phyloP scores from a whole-genome alignment of 2,329 filamentous ascomycete species.

The Thelonectria blattea region DNA sequence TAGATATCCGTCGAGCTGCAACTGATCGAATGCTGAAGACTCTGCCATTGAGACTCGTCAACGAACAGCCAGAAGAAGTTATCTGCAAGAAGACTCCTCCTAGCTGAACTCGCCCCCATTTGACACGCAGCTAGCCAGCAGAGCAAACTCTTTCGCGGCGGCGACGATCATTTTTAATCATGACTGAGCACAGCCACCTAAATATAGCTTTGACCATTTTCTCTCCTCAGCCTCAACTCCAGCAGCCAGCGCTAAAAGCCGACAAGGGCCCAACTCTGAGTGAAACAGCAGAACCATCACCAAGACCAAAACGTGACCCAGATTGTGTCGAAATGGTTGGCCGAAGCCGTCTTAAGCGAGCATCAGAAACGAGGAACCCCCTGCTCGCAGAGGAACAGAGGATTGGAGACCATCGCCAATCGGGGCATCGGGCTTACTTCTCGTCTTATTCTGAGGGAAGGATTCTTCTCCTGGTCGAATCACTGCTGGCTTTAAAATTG shows the following conservation, averaged over 20 bases:
- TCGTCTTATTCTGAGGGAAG: background rate
- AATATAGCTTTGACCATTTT: conserved; percentile 1
- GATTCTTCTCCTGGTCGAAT: background rate
- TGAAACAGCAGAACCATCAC: background rate
- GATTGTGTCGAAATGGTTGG: background rate
- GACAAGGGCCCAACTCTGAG: background rate
- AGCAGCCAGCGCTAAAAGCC: background rate
- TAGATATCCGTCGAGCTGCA: no score
- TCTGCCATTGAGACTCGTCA: no score
- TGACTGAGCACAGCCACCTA: background rate
- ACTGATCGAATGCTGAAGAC: no score
- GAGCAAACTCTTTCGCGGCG: no score
- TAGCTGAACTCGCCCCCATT: no score
- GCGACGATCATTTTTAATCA: background rate
- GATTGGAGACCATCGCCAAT: background rate
- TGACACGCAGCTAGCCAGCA: no score
- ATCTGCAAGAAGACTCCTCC: no score
- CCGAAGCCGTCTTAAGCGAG: background rate
- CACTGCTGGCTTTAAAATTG: background rate
- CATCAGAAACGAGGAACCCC: background rate
- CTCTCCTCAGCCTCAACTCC: background rate
- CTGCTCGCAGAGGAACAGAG: background rate
- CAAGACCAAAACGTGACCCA: background rate
- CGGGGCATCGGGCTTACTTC: background rate
- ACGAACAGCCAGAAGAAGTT: no score